A percentile compares a stretch with the other conserved stretches of the same genome.
Evolutionary conservation across 495 filamentous ascomycete species (phyloP).

Genomic region (Podospora fimiseda): DNA sequence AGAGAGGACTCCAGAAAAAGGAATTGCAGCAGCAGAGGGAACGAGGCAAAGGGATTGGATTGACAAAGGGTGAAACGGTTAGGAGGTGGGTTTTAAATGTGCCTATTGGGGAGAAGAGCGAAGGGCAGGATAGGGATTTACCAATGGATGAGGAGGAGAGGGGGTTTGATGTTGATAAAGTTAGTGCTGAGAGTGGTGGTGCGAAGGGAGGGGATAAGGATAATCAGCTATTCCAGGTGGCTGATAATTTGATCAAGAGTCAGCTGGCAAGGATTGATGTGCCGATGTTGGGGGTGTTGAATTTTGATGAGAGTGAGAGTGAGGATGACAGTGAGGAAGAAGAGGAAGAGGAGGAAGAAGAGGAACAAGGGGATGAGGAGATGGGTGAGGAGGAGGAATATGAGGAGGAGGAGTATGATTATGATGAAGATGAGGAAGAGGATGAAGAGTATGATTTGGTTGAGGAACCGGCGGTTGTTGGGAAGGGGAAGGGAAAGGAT

Average conservation of each 20-base stretch:
- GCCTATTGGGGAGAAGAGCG: constrained; percentile 8
- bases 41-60: constrained; percentile 3
- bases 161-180: constrained; percentile 23
- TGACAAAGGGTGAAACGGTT: constrained; percentile 29
- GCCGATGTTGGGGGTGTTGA: constrained; percentile 26
- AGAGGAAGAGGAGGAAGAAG: constrained; percentile 9
- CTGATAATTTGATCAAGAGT: constrained; percentile 31
- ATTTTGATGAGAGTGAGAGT: constrained; percentile 30
- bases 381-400: constrained; percentile 14
- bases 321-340: constrained; percentile 26
- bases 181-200: not conserved
- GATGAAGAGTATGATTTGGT: constrained; percentile 20
- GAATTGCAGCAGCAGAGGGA: not conserved
- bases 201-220: constrained; percentile 25
- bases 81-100: constrained; percentile 30
- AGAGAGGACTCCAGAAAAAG: constrained; percentile 15
- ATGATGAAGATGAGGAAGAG: constrained; percentile 10
- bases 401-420: constrained; percentile 11
- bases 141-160: constrained; percentile 15
- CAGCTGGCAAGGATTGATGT: constrained; percentile 29
- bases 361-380: constrained; percentile 26
- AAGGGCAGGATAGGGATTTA: not conserved
- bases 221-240: constrained; percentile 22
- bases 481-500: constrained; percentile 11
- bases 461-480: no score